Conservation (phyloP, 2,329 filamentous ascomycete genomes). For the Aphanoascus verrucosus region DNA sequence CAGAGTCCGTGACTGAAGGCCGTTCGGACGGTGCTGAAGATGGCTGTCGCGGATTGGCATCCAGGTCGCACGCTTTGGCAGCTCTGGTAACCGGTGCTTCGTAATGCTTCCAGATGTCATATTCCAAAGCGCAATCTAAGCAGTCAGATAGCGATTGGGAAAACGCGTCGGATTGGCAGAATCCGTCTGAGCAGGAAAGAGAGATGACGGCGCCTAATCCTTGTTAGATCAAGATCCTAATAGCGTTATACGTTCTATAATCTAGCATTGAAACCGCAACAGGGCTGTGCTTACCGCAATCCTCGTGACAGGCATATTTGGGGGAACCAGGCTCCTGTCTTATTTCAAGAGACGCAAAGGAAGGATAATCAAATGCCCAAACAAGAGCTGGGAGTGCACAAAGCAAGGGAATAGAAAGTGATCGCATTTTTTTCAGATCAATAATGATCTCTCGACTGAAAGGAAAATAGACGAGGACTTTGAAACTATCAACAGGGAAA, state of each 20-base stretch:
- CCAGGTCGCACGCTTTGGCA: conserved; percentile 22
- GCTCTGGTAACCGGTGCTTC: conserved; percentile 26
- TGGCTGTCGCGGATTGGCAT: conserved; percentile 14
- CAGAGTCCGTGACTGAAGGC: too few species aligned
- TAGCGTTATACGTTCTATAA: too few species aligned
- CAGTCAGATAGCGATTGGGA: conserved; percentile 18
- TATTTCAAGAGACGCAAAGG: conserved; percentile 11
- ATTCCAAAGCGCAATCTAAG: conserved; percentile 34
- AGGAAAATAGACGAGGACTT: too few species aligned
- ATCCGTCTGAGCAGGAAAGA: conserved; percentile 16
- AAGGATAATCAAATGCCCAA: conserved; percentile 13
- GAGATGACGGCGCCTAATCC: conserved; percentile 20
- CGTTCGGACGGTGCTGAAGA: neutral
- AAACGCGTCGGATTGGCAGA: conserved; percentile 18
- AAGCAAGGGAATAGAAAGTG: too few species aligned
- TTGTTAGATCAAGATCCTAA: neutral
- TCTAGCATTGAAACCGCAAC: neutral
- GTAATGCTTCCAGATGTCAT: conserved; percentile 36
- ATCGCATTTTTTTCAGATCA: too few species aligned
- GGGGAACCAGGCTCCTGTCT: conserved; percentile 19
- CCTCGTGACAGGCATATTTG: conserved; percentile 24
- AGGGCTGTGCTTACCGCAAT: conserved; percentile 20
- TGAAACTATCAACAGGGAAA: too few species aligned
- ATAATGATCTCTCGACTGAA: too few species aligned
- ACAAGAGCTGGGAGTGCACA: neutral